Evolutionary conservation across 2,329 filamentous ascomycete genomes (phyloP).

Genomic region (Daldinia sp.): DNA sequence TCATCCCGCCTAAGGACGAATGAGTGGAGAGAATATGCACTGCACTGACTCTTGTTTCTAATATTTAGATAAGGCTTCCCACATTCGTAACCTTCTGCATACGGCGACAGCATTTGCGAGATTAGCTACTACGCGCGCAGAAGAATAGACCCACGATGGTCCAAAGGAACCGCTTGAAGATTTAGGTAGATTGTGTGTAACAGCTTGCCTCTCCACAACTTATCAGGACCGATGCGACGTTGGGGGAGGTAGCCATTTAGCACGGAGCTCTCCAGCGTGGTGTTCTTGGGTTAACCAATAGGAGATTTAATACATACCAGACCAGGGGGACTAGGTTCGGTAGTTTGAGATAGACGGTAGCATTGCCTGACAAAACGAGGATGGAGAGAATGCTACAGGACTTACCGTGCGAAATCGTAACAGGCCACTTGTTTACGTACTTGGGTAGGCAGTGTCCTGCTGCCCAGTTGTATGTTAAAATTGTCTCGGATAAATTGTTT

Average conservation of each 20-base stretch:
- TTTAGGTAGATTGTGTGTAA: slow-evolving; percentile 4
- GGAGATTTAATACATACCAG: slow-evolving; percentile 17
- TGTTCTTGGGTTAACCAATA: slow-evolving; percentile 12
- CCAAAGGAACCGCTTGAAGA: slow-evolving; percentile 11
- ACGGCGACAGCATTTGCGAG: slow-evolving; percentile 8
- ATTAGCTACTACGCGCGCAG: slow-evolving; percentile 10
- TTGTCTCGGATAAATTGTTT: not conserved
- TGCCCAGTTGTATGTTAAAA: not conserved
- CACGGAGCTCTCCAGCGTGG: slow-evolving; percentile 8
- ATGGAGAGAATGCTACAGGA: not conserved
- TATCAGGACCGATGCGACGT: slow-evolving; percentile 13
- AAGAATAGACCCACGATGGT: slow-evolving; percentile 19
- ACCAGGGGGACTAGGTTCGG: slow-evolving; percentile 17
- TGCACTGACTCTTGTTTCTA: slow-evolving; percentile 26
- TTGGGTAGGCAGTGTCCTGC: too few relatives aligned
- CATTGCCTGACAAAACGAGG: slow-evolving; percentile 14
- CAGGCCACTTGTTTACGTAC: not conserved
- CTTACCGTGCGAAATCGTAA: not conserved
- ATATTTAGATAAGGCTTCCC: slow-evolving; percentile 7
- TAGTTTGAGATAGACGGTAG: slow-evolving; percentile 23
- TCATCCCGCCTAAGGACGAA: slow-evolving; percentile 18
- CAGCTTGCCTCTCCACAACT: slow-evolving; percentile 1
- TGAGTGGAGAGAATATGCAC: slow-evolving; percentile 31
- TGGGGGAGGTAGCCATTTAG: slow-evolving; percentile 13
- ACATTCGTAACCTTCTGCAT: slow-evolving; percentile 19